Base-by-base conservation (phyloP, 1,139 yeast species). In the Arxiozyma slooffiae region DNA sequence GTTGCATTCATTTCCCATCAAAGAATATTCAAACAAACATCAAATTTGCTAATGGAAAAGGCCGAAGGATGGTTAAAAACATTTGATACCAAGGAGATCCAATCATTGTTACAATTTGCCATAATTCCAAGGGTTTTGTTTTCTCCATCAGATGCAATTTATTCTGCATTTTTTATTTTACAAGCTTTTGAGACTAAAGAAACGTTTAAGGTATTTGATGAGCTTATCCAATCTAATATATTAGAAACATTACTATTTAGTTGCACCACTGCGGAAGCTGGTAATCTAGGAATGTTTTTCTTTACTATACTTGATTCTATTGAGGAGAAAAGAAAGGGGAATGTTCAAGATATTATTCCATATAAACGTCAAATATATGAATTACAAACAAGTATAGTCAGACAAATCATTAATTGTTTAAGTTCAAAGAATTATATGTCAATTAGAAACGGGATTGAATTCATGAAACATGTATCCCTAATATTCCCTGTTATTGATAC, bases 81-180 rank as follows among this genome's bases (percentile, higher is more conserved):
- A 11, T 52, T 63, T 17, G 38, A 56, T 2, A 51, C 48, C 0
- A 52, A 52, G 6, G 65, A 63, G 11, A 56, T 71, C 16, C 61
- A 63, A 38, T 63, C 68, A 6, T 74, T 88, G 51, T 62, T 87
- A 38, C 82, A 84, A 53, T 68, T 69, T 50, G 87, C 96, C 66
- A 61, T 88, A 6, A 67, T 89, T 20, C 97, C 96, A 17, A 74
- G 97, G 58, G 77, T 83, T 3, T 66, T 84, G 3, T 88, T 84
- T 57, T 86, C 97, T 0, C 82, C 96, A 0, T 78, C 82, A 55
- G 98, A 90, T 69, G 96, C 97, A 0, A 75, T 85, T 1, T 89
- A 71, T 62, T 70, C 82, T 43, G 80, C 88, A 0, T 72, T 76
- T 51, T 87, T 89, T 61, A 58, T 87, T 2, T 76, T 79, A 54